These are phyloP conservation scores for Chenopodium album DNA, from an alignment of 148 eudicot species.

Conservation along the genomic window DNA sequence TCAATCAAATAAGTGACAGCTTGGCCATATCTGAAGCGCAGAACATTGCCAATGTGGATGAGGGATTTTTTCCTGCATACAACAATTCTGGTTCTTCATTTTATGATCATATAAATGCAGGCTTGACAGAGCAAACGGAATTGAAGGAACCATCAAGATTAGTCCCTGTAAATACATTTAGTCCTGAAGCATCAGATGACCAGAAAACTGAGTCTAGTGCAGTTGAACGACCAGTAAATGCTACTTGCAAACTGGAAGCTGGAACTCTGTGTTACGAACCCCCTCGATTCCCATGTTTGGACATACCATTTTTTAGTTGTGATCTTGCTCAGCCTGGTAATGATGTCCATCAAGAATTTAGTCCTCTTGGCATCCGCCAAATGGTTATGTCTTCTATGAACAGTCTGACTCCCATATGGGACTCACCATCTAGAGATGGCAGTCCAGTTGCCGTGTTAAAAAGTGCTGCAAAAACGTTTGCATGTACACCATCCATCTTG, in stretches of 20 bases:
- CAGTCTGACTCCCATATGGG: conserved; percentile 80
- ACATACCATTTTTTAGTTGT: conserved; percentile 88
- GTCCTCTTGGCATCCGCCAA: conserved; percentile 93
- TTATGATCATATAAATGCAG: conserved; percentile 27
- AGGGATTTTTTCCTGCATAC: conserved; percentile 31
- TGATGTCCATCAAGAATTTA: conserved; percentile 75
- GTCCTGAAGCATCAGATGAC: conserved; percentile 35
- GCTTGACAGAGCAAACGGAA: conserved; percentile 36
- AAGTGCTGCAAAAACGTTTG: conserved; percentile 83
- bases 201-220: conserved; percentile 34
- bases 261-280: conserved; percentile 85
- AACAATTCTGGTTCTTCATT: conserved; percentile 31
- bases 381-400: conserved; percentile 62
- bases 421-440: conserved; percentile 62
- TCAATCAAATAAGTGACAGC: conserved; percentile 34
- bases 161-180: conserved; percentile 57
- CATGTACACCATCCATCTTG: conserved; percentile 81
- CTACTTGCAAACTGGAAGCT: conserved; percentile 39
- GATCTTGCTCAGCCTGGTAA: conserved; percentile 74
- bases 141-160: conserved; percentile 34
- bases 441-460: conserved; percentile 79
- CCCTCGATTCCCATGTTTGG: conserved; percentile 85
- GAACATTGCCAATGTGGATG: conserved; percentile 36
- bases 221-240: conserved; percentile 23
- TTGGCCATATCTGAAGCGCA: conserved; percentile 37